Evolutionary conservation across 805 yeast genomes (phyloP), one percentile per base, ranked within the genome.

Genomic region (Wickerhamiella dianesei): DNA sequence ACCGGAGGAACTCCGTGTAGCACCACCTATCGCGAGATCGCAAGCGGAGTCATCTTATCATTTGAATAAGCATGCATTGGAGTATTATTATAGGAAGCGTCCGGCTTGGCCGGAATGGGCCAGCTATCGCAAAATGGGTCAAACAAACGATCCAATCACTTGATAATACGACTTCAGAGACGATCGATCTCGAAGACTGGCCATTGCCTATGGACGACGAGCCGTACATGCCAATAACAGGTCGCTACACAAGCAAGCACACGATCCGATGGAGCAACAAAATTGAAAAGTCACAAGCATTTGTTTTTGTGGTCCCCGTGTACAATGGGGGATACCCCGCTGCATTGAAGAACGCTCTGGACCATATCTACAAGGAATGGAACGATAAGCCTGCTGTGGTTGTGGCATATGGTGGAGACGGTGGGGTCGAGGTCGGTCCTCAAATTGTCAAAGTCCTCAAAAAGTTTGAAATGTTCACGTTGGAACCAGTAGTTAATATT

Each of bases 271-370:
- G 67, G 68, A 55, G 63, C 37, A 44, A 35, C n/a, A 56, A 56
- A 44, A 51, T 65, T 32, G 40, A 43, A 3, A 35, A 44, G 22
- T 55, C 48, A 20, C 53, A 56, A 40, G 70, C 58, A 2, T 56
- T 60, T 49, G 54, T 67, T n/a, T 57, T 67, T 44, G 62, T 67
- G 12, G 47, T 64, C 12, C 70, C 71, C 9, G 63, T 65, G 46
- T 67, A 67, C 54, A 68, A 67, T 46, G 55, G 64, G 55, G 62
- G 68, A 5, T 59, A 57, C 42, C 69, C 71, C 5, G 69, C 67
- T 1, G 57, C 53, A 12, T 52, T 67, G 43, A 67, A 68, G 52
- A 64, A 64, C 44, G 67, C 69, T 4, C 44, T 68, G 16, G 71
- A 68, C 48, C 59, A 58, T 40, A 51, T 67, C 21, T 65, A 41